These are phyloP conservation scores for Byssothecium circinans DNA, from an alignment of 2,329 filamentous ascomycete genomes.

Conservation along the genomic window DNA sequence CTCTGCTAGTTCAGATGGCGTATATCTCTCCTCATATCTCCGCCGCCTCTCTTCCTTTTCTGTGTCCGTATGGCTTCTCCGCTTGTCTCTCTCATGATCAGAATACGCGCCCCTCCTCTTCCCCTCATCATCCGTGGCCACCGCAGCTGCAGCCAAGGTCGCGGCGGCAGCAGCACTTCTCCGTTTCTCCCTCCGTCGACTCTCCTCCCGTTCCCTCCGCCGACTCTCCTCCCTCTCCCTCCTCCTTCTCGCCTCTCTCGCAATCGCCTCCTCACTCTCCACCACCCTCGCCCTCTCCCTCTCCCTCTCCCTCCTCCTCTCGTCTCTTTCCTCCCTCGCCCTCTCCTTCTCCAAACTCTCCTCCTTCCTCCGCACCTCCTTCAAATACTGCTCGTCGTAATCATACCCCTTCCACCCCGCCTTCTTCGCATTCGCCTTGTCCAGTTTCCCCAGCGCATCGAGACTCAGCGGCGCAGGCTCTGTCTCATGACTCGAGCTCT, in stretches of 20 bases:
- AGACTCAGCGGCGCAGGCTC: conserved; percentile 44
- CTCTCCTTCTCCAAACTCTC: conserved; percentile 38
- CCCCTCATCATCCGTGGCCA: conserved; percentile 11
- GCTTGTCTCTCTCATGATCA: conserved; percentile 25
- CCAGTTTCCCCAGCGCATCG: conserved; percentile 67
- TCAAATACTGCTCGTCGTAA: conserved; percentile 44
- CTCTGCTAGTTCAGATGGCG: conserved; percentile 43
- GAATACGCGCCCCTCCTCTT: conserved; percentile 24
- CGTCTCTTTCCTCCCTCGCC: conserved; percentile 33
- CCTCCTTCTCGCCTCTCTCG: conserved; percentile 22
- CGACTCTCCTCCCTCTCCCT: conserved; percentile 18
- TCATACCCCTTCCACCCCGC: conserved; percentile 46
- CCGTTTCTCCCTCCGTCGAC: conserved; percentile 20
- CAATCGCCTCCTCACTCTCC: conserved; percentile 18
- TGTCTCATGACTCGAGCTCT: background rate
- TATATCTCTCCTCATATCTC: conserved; percentile 36
- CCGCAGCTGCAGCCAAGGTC: background rate
- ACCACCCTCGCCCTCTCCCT: conserved; percentile 23
- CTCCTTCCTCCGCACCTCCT: conserved; percentile 42
- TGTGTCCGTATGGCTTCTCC: conserved; percentile 31
- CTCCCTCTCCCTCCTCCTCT: conserved; percentile 25
- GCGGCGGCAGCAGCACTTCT: conserved; percentile 29
- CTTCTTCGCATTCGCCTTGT: conserved; percentile 62
- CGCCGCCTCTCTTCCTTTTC: conserved; percentile 33
- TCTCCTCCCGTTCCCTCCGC: conserved; percentile 17